Base-by-base conservation (phyloP, 2,329 filamentous ascomycete species). In the Sarocladium brachiariae region DNA sequence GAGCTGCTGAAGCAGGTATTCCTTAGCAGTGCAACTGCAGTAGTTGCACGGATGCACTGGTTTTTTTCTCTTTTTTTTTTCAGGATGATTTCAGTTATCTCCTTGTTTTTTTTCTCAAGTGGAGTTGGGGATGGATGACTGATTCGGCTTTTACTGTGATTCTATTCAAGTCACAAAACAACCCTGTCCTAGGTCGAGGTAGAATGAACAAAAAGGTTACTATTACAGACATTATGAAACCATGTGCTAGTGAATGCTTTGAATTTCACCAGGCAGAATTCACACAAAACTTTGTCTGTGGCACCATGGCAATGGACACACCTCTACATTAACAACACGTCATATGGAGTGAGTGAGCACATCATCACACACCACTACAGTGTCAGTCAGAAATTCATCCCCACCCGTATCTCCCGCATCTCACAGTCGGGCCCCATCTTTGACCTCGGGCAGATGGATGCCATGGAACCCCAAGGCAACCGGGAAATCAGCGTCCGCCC, bases 391-490 rank as follows among this genome's bases (percentile, higher is more conserved):
- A n/a, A n/a, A n/a, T n/a, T n/a, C n/a, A n/a, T n/a, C n/a, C n/a
- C n/a, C n/a, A n/a, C n/a, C n/a, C n/a, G n/a, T n/a, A n/a, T n/a
- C n/a, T n/a, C n/a, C n/a, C n/a, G n/a, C 27, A 30, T 30, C 27
- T 30, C 27, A 30, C 27, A 30, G 13, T 30, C 13, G 7, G 8
- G 34, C 34, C 34, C 16, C 34, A 37, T n/a, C 13, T 19, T 24
- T 23, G 5, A 35, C 38, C 21, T 34, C 46, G 9, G 63, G 56
- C 2, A 65, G 54, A 53, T 83, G 78, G 13, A 72, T 59, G 0
- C 84, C 84, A 63, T 88, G 85, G 55, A 89, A 84, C 0, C 83
- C 83, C 53, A 87, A 69, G 0, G 70, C 76, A 52, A 88, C 74
- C 0, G 78, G 73, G 57, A 80, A 80, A 2, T 74, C 72, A 19